Conservation (phyloP, 139 green algal genomes). For the Picochlorum costavermella region DNA sequence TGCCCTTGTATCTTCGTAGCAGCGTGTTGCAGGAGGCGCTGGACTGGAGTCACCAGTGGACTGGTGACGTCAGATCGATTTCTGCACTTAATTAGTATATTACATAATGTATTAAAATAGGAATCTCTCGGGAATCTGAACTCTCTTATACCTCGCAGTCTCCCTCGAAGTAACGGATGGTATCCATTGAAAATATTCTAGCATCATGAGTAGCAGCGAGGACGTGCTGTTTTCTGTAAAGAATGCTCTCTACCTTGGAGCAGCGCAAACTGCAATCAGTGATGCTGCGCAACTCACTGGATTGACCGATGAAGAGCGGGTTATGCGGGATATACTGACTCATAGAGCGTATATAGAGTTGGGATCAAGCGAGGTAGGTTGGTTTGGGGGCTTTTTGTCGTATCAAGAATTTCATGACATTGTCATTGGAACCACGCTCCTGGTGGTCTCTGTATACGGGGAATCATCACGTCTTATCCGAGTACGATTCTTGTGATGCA, state of each 20-base stretch:
- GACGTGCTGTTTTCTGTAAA: slow-evolving; percentile 77
- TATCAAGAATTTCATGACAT: not conserved
- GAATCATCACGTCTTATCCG: too few species aligned
- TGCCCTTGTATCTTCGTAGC: too few species aligned
- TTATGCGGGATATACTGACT: slow-evolving; percentile 77
- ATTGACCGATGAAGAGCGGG: slow-evolving; percentile 59
- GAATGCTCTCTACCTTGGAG: slow-evolving; percentile 90
- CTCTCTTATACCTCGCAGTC: too few species aligned
- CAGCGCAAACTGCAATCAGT: slow-evolving; percentile 85
- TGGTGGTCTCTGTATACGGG: too few species aligned
- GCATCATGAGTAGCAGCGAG: slow-evolving; percentile 4
- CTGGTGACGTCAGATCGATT: too few species aligned
- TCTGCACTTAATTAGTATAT: too few species aligned
- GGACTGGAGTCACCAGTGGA: too few species aligned
- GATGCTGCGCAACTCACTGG: slow-evolving; percentile 70
- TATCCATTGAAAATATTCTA: not conserved
- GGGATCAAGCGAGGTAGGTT: slow-evolving; percentile 77
- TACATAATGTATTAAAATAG: too few species aligned
- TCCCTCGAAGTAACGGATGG: too few species aligned
- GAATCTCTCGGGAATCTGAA: too few species aligned
- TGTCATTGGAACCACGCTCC: too few species aligned
- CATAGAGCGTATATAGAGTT: slow-evolving; percentile 95
- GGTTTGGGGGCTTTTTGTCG: not conserved
- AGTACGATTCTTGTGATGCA: slow-evolving; percentile 29
- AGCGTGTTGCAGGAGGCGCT: too few species aligned